Evolutionary conservation across 768 basidiomycete species (phyloP).

Genomic region (Asterophora lycoperdoides): DNA sequence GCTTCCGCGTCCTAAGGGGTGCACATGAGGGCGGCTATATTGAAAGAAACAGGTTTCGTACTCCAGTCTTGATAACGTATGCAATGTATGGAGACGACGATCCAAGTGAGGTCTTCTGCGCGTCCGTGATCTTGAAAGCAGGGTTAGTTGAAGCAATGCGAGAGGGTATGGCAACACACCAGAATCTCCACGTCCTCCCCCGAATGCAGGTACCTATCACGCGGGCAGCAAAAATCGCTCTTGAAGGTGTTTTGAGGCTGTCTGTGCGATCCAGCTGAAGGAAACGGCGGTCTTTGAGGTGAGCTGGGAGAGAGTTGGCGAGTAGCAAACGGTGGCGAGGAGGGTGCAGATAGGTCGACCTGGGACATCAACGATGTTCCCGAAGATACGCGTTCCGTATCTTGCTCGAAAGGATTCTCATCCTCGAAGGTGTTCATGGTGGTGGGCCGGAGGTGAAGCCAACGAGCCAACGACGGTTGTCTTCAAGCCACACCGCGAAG

Average conservation of each 20-base stretch:
- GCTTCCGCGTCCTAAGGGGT: constrained; percentile 66
- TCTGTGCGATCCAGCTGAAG: constrained; percentile 54
- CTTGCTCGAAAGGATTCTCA: constrained; percentile 64
- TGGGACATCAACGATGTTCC: constrained; percentile 53
- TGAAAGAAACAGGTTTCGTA: constrained; percentile 28
- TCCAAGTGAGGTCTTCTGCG: constrained; percentile 89
- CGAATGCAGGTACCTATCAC: constrained; percentile 75
- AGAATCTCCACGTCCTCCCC: constrained; percentile 79
- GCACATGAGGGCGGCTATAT: background rate
- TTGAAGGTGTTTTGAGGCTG: constrained; percentile 54
- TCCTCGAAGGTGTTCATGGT: constrained; percentile 53
- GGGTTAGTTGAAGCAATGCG: background rate
- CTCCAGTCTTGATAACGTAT: constrained; percentile 89
- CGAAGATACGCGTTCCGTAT: constrained; percentile 38
- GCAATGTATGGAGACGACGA: constrained; percentile 90
- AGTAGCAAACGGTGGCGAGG: constrained; percentile 50
- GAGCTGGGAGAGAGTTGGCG: constrained; percentile 46
- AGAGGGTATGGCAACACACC: constrained; percentile 41
- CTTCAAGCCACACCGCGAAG: constrained; percentile 4
- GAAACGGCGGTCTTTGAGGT: constrained; percentile 44
- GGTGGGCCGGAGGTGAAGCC: background rate
- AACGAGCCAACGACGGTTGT: background rate
- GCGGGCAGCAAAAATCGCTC: constrained; percentile 72
- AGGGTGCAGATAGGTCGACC: constrained; percentile 54
- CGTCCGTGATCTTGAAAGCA: constrained; percentile 75